Conservation (phyloP, 177 flowering plant species). For the Vitis hybrid region DNA sequence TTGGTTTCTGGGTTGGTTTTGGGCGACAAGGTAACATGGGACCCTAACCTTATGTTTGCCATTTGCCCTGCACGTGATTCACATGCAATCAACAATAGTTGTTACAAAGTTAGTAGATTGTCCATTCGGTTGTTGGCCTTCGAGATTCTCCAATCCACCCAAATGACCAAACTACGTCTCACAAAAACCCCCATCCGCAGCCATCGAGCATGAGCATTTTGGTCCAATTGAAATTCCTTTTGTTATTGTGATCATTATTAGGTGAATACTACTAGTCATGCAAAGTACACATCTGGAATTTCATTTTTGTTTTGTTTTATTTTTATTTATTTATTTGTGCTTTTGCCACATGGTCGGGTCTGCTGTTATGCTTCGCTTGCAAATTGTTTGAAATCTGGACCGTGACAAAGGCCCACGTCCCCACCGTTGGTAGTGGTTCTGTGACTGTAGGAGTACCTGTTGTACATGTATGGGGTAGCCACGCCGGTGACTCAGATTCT, state of each 20-base stretch:
- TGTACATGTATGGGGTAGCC: not conserved
- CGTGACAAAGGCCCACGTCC: constrained; percentile 10
- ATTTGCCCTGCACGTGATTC: constrained; percentile 2
- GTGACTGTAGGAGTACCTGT: not conserved
- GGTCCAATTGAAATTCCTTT: not conserved
- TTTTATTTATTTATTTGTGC: constrained; percentile 1
- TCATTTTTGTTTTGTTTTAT: not conserved
- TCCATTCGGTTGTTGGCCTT: not conserved
- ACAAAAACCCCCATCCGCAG: too few relatives aligned
- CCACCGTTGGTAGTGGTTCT: not conserved
- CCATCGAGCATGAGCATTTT: not conserved
- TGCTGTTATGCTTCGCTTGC: not conserved
- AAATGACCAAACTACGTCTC: not conserved
- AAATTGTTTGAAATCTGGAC: not conserved
- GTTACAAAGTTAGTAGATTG: constrained; percentile 1
- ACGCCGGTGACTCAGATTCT: not conserved
- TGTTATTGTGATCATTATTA: not conserved
- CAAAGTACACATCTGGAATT: too few relatives aligned
- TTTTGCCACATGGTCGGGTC: not conserved
- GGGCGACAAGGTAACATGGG: not conserved
- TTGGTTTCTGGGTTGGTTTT: not conserved
- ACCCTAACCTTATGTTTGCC: not conserved
- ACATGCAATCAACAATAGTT: not conserved
- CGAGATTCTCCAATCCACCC: not conserved
- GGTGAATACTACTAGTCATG: not conserved